Base-by-base conservation (phyloP, 306 rosid genomes). In the Quercus alba region DNA sequence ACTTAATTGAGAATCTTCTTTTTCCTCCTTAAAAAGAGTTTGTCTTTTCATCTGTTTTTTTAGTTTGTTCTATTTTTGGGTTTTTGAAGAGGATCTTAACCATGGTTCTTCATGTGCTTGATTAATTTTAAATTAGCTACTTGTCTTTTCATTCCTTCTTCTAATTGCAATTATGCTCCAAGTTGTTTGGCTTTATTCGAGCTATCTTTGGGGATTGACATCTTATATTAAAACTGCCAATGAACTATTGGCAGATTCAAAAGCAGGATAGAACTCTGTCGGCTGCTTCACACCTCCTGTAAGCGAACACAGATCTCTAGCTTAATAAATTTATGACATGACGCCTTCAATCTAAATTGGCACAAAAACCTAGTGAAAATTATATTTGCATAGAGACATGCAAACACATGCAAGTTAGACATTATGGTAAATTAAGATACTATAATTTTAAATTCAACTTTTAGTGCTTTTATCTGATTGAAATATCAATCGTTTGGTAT, bases 191-290 rank as follows among this genome's bases (percentile, higher is more conserved):
- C 90, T 95, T 68, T 77, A 93, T 84, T 87, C 93, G 13, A 91
- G 97, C 77, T 93, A 95, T 86, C 97, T 94, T 55, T 94, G 96
- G 70, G 70, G 99, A n/a, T 86, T 95, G 87, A 83, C 67, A 71
- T 84, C 93, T 2, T 95, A 95, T 76, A 82, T 95, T 61, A 86
- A 88, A 78, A 95, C 73, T 26, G 99, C 98, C 51, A 90, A 89
- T 78, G 88, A 80, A 70, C 96, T 93, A 18, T 81, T 95, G 83
- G 94, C 93, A 2, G 97, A 91, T 87, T 93, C 97, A 6, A 95
- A 91, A 82, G 89, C 89, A 54, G 98, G 98, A 51, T 6, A 26
- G 28, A 26, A 26, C 28, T 26, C 98, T n/a, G 90, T 87, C 13
- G 89, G 90, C 77, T 93, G 96, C 75, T 26, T 26, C 28, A 26